These are phyloP conservation scores for Colletotrichum agaves DNA, from an alignment of 2,329 filamentous ascomycete genomes.

Conservation along the genomic window DNA sequence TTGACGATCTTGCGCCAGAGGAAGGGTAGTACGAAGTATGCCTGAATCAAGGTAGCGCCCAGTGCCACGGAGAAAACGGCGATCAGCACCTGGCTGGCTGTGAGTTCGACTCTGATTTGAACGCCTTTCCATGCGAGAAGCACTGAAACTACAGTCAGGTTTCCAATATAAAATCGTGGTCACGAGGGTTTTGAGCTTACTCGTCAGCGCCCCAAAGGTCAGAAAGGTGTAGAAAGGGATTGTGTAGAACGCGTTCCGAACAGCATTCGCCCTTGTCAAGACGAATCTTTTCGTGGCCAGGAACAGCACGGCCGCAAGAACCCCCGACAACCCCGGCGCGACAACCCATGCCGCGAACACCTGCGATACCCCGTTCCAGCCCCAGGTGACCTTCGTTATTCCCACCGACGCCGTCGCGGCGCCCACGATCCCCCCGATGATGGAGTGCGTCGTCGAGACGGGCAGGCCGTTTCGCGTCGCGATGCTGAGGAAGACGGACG, in stretches of 20 bases:
- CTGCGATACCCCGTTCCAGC: constrained; percentile 49
- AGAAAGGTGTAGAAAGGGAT: constrained; percentile 53
- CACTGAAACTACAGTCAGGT: constrained; percentile 44
- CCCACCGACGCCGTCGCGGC: constrained; percentile 50
- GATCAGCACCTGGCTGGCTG: constrained; percentile 41
- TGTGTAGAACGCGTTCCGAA: constrained; percentile 46
- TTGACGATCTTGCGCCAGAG: constrained; percentile 60
- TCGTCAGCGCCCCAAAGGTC: constrained; percentile 49
- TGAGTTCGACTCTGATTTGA: constrained; percentile 40
- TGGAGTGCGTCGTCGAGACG: constrained; percentile 64
- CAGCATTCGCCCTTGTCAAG: constrained; percentile 44
- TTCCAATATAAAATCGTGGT: too few species aligned
- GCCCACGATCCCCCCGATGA: constrained; percentile 56
- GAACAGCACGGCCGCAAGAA: constrained; percentile 47
- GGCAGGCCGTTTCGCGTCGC: constrained; percentile 63
- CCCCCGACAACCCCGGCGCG: constrained; percentile 48
- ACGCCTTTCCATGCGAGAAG: constrained; percentile 63
- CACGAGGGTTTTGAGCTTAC: constrained; percentile 38
- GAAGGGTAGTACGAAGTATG: constrained; percentile 63
- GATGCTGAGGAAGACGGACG: constrained; percentile 62
- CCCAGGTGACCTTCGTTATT: constrained; percentile 50
- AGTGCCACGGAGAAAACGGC: constrained; percentile 56
- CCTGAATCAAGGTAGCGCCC: constrained; percentile 54
- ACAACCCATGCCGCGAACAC: constrained; percentile 53
- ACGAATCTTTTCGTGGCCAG: constrained; percentile 48